These are phyloP conservation scores for Xylariaceae sp. DNA, from an alignment of 2,329 filamentous ascomycete genomes.

Conservation along the genomic window DNA sequence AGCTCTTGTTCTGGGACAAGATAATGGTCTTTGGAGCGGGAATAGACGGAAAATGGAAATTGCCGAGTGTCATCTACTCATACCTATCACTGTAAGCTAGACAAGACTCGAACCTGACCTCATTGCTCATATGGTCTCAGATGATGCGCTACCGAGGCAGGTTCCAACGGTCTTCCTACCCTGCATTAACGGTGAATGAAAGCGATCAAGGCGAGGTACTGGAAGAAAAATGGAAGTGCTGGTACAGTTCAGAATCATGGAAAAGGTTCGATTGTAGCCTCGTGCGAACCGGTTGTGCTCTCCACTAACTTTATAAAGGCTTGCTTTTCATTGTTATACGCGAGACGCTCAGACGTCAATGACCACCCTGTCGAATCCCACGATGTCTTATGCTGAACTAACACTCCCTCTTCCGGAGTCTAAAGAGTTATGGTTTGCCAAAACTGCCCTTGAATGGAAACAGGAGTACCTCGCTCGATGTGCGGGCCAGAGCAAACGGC, in stretches of 20 bases:
- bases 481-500: conserved; percentile 46
- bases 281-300: not conserved
- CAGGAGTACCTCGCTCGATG: conserved; percentile 56
- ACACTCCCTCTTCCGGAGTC: conserved; percentile 68
- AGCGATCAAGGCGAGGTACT: conserved; percentile 63
- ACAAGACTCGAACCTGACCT: not conserved
- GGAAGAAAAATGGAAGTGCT: conserved; percentile 68
- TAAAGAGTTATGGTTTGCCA: conserved; percentile 69
- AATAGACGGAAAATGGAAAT: conserved; percentile 63
- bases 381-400: conserved; percentile 73
- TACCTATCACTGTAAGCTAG: conserved; percentile 51
- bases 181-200: conserved; percentile 54
- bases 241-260: conserved; percentile 69
- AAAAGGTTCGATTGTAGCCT: conserved; percentile 55
- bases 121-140: conserved; percentile 38
- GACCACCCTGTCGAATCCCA: conserved; percentile 66
- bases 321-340: conserved; percentile 69
- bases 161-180: conserved; percentile 62
- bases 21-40: conserved; percentile 60
- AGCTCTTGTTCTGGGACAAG: conserved; percentile 54
- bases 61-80: conserved; percentile 55
- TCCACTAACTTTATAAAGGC: conserved; percentile 44
- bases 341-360: conserved; percentile 72
- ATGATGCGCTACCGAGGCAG: conserved; percentile 63
- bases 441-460: conserved; percentile 69